Base-by-base conservation (phyloP, 2,329 filamentous ascomycete genomes). In the Fusarium keratoplasticum region DNA sequence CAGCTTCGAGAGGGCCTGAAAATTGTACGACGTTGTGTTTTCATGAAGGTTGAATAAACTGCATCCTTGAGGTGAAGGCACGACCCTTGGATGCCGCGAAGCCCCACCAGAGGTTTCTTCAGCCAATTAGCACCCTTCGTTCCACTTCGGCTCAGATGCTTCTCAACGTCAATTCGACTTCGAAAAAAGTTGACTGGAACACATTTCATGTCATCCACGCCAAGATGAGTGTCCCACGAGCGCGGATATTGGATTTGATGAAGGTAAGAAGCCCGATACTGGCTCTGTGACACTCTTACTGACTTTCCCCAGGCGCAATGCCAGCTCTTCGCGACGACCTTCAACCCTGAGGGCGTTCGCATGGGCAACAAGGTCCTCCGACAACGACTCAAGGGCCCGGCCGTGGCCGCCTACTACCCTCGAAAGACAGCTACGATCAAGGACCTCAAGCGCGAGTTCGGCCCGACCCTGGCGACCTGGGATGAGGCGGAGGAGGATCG, bases 311-410 rank as follows among this genome's bases (percentile, higher is more conserved):
- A 98, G 95, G 89, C 90, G 80, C 95, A 95, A 92, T 98, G 95
- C 88, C 91, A 92, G 82, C 90, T 98, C 86, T 99, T 98, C 87
- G 92, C 92, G 80, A 94, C 93, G 60, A 95, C 92, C 62, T 98
- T 92, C 87, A 99, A 99, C 84, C 96, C 96, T 29, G 89, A 94
- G 64, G 87, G 91, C 76, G 83, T 93, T 71, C 94, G 96, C 71
- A 90, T 94, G 77, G 96, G 96, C 80, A 98, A 96, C 86, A 97
- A 96, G 84, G 88, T 99, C 82, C 88, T 99, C 69, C 94, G 95
- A 80, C 94, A 98, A 83, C 91, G 95, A 80, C 87, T 98, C 72
- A 91, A 90, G 80, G 96, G 96, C n/a, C 94, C 95, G 33, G 86
- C 93, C 0, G 85, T 98, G 74, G 93, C 92, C 42, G 89, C 94